Evolutionary conservation across 495 filamentous ascomycete genomes (phyloP), one percentile per base, ranked within the genome.

Genomic region (Penicillium egyptiacum): DNA sequence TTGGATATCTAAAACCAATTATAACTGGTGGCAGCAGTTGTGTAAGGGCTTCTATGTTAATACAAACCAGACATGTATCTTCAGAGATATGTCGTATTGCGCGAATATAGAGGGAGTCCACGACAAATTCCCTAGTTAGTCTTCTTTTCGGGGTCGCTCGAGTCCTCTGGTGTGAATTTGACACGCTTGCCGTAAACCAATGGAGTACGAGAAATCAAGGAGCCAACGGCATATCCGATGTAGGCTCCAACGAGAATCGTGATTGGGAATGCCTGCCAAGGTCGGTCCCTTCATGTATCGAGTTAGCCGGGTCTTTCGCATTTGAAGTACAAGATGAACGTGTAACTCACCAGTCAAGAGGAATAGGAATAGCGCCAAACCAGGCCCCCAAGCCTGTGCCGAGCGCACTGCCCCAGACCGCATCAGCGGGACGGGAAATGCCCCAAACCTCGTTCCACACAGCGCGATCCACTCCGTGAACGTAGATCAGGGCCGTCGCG

Each of bases 191-290:
- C 88, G 60, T 78, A 85, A 43, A 86, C 58, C 35, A 83, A 50
- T 7, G 69, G 66, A 39, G 77, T 77, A n/a, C 81, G 79, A 19
- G 86, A 86, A 5, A 80, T 58, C 53, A 84, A 60, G 55, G 86
- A 84, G 12, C 89, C 88, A 22, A 85, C 53, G 5, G 75, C 78
- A 70, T 80, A 88, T 5, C 89, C 89, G 19, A 83, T 62, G 73
- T 90, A 91, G 11, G 83, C 84, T 9, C 89, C 89, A 1, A 79
- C 79, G 2, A 92, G 66, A 52, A 98, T 89, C 0, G 94, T 98
- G 31, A 98, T 88, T 3, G 94, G 94, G 86, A 91, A 98, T 69
- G 88, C 90, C 81, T 98, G 94, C 94, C 94, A 98, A 60, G 96
- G 92, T 20, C 94, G 86, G 66, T 90, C 87, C 86, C 84, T 86